A percentile compares a stretch with the other conserved stretches of the same genome.
These are phyloP conservation scores for Hypoxylon sp. DNA, from an alignment of 2,329 filamentous ascomycete species.

Conservation along the genomic window DNA sequence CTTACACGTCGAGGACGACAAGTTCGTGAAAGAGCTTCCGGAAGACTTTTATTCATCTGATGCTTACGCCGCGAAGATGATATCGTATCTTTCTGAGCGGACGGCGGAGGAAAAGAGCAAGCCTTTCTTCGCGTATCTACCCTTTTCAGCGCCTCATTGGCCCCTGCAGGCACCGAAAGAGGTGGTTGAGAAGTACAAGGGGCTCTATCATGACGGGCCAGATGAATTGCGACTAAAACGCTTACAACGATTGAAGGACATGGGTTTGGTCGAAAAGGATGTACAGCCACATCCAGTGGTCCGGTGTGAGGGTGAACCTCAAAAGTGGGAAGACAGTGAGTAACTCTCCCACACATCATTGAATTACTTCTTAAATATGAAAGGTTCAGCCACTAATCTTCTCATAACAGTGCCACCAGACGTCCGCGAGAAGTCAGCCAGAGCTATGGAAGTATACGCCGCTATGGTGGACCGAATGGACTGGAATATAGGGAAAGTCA, in stretches of 20 bases:
- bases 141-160: not conserved
- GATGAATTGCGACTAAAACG: not conserved
- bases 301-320: not conserved
- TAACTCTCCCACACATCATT: not conserved
- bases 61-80: not conserved
- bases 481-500: not conserved
- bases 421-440: not conserved
- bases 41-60: not conserved
- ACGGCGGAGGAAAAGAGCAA: not conserved
- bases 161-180: not conserved
- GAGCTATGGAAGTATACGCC: not conserved
- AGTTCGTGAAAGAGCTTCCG: not conserved
- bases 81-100: not conserved
- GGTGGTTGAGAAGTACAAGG: not conserved
- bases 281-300: not conserved
- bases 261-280: not conserved
- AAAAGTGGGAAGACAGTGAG: not conserved
- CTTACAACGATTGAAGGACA: not conserved
- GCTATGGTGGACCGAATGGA: not conserved
- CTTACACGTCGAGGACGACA: not conserved
- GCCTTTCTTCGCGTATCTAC: not conserved
- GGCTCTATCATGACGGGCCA: not conserved
- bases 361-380: not conserved
- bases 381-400: not conserved
- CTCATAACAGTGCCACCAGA: not conserved